Conservation (phyloP, 2,329 filamentous ascomycete genomes). For the Chrysoporthe deuterocubensis region DNA sequence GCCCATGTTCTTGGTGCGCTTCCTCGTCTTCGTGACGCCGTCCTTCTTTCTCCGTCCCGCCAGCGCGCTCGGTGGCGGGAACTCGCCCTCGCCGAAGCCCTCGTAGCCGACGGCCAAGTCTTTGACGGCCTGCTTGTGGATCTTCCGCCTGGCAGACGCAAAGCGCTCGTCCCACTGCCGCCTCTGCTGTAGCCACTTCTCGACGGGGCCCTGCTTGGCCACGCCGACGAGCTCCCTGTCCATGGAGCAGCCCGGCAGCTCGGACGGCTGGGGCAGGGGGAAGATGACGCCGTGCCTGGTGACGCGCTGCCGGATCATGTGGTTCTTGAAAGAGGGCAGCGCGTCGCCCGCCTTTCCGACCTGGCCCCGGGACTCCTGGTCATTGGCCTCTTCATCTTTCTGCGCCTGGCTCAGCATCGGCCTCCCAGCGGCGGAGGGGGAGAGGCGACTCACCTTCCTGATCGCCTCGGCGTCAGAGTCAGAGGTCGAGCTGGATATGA, state of each 20-base stretch:
- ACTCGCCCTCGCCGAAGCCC: conserved; percentile 71
- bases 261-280: conserved; percentile 64
- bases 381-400: conserved; percentile 31
- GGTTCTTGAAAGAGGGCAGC: conserved; percentile 75
- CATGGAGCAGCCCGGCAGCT: conserved; percentile 69
- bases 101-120: conserved; percentile 76
- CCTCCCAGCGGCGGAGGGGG: neutral
- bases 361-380: conserved; percentile 36
- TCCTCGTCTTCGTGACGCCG: conserved; percentile 58
- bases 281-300: conserved; percentile 77
- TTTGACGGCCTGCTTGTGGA: conserved; percentile 74
- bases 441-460: conserved; percentile 28
- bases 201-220: conserved; percentile 77
- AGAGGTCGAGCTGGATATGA: conserved; percentile 67
- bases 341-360: conserved; percentile 88
- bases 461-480: conserved; percentile 36
- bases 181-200: conserved; percentile 82
- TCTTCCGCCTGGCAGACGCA: conserved; percentile 66
- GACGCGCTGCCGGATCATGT: conserved; percentile 92
- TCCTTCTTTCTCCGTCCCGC: conserved; percentile 67
- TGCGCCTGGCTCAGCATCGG: neutral
- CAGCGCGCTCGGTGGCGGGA: conserved; percentile 81
- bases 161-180: conserved; percentile 75
- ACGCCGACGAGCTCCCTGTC: conserved; percentile 71
- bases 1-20: conserved; percentile 66